Evolutionary conservation across 2,329 filamentous ascomycete genomes (phyloP).

Genomic region (Pyrenochaeta sp.): DNA sequence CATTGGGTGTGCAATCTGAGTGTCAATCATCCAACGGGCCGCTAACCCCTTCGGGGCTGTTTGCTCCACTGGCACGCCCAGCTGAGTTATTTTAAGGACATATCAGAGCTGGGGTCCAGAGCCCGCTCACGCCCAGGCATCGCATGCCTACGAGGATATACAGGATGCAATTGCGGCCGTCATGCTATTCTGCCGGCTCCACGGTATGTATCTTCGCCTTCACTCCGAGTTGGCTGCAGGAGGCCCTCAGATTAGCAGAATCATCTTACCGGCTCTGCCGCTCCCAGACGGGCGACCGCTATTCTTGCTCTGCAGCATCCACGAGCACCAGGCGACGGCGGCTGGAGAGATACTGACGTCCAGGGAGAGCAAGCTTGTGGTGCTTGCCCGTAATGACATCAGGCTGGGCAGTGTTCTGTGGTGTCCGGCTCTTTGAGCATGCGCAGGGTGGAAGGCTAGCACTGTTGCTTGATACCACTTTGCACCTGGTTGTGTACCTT

Average conservation of each 20-base stretch:
- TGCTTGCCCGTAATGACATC: not conserved
- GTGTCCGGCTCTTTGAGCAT: constrained; percentile 2
- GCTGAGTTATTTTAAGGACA: constrained; percentile 44
- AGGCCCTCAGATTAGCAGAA: constrained; percentile 23
- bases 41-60: constrained; percentile 9
- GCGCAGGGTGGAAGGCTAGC: constrained; percentile 2
- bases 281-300: constrained; percentile 13
- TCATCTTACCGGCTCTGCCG: constrained; percentile 22
- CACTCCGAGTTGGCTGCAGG: constrained; percentile 23
- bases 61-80: constrained; percentile 20
- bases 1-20: constrained; percentile 20
- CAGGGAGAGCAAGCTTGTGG: not conserved
- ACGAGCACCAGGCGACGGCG: constrained; percentile 7
- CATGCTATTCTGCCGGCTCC: constrained; percentile 15
- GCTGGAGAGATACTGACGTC: constrained; percentile 7
- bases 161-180: constrained; percentile 19
- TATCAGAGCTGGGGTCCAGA: constrained; percentile 21
- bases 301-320: constrained; percentile 21
- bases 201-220: constrained; percentile 12
- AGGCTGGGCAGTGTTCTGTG: not conserved
- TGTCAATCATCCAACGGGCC: constrained; percentile 6
- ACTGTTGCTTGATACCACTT: constrained; percentile 19
- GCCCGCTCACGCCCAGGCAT: constrained; percentile 6
- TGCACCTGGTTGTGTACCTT: constrained; percentile 14
- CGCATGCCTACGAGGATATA: constrained; percentile 9